Percentiles rank a stretch among this genome's conserved stretches.
phyloP scores from a whole-genome alignment of 148 eudicot species.

The Selenicereus undatus region DNA sequence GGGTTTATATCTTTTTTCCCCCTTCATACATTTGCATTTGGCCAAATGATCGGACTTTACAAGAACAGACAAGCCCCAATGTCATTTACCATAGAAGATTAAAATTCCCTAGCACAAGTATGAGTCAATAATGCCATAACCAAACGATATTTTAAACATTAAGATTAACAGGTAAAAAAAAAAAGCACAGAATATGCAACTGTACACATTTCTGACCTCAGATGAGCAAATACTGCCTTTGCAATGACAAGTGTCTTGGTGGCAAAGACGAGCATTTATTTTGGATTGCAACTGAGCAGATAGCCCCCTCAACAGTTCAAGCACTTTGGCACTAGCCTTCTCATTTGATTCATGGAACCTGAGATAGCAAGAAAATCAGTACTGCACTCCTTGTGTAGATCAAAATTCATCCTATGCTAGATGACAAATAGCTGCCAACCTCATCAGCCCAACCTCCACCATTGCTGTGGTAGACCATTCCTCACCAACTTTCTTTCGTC shows the following conservation, averaged over 20 bases:
- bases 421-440: constrained; percentile 39
- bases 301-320: too few relatives aligned
- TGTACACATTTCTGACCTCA: constrained; percentile 52
- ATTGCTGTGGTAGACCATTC: constrained; percentile 92
- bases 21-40: not conserved
- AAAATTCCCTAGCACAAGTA: constrained; percentile 6
- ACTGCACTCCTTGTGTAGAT: not conserved
- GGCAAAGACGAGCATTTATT: constrained; percentile 80
- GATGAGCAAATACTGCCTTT: constrained; percentile 90
- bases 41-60: not conserved
- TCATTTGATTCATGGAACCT: constrained; percentile 89
- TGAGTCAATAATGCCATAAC: not conserved
- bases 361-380: constrained; percentile 20
- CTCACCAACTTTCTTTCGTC: constrained; percentile 93
- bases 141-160: too few relatives aligned
- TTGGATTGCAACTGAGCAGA: too few relatives aligned
- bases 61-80: not conserved
- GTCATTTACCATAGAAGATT: not conserved
- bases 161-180: not conserved
- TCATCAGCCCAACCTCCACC: constrained; percentile 80
- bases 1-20: not conserved
- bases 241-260: constrained; percentile 91
- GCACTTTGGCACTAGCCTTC: constrained; percentile 69
- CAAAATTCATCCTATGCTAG: not conserved
- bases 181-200: not conserved